Conservation (phyloP, 2,329 filamentous ascomycete species). For the Ascochyta viciae-villosae region DNA sequence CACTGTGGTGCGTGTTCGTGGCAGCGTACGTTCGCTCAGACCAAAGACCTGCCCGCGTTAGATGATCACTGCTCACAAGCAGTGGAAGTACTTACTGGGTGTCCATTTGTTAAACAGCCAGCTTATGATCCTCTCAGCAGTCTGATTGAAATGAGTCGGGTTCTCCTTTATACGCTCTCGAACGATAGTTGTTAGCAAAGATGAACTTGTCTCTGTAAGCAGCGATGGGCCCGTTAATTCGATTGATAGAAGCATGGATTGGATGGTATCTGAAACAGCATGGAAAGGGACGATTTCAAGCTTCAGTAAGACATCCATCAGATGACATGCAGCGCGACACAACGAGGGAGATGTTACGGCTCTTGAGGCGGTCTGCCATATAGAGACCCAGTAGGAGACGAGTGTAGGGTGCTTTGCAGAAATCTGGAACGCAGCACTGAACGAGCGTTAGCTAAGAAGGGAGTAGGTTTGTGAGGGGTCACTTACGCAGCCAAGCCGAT, state of each 20-base stretch:
- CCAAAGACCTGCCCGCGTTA: constrained; percentile 49
- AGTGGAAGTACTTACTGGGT: constrained; percentile 65
- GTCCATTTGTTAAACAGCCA: constrained; percentile 88
- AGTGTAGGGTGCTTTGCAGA: constrained; percentile 42
- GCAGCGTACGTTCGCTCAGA: constrained; percentile 72
- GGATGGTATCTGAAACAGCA: constrained; percentile 71
- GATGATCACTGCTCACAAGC: neutral
- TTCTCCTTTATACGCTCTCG: constrained; percentile 70
- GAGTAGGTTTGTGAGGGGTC: neutral
- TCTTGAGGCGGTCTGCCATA: constrained; percentile 78
- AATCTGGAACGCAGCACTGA: constrained; percentile 42
- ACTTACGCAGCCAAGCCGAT: constrained; percentile 79
- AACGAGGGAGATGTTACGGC: constrained; percentile 73
- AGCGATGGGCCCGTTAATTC: constrained; percentile 82
- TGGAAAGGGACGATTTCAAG: constrained; percentile 71
- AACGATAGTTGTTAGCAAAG: constrained; percentile 74
- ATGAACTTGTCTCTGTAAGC: constrained; percentile 79
- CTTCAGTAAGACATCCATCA: constrained; percentile 73
- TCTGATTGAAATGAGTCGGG: constrained; percentile 71
- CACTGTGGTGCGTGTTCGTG: constrained; percentile 68
- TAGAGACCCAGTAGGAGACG: constrained; percentile 68
- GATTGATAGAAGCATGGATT: constrained; percentile 75
- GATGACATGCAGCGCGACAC: constrained; percentile 77
- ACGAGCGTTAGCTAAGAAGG: neutral
- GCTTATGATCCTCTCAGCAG: constrained; percentile 74